A percentile compares a stretch with the other conserved stretches of the same genome.
Conservation (phyloP, 225 moss, liverwort and hornwort species). For the Ulota crispa region DNA sequence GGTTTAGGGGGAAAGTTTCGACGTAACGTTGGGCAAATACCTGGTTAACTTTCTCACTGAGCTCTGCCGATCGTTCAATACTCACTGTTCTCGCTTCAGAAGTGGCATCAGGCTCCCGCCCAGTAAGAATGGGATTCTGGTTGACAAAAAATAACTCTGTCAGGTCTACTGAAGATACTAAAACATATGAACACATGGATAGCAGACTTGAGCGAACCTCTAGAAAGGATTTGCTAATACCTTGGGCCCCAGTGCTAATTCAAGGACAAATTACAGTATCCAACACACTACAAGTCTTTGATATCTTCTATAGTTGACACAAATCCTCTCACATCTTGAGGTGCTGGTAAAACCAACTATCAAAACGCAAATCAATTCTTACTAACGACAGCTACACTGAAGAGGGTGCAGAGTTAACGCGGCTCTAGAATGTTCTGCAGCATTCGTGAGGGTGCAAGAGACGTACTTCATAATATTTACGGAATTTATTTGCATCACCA, state of each 20-base stretch:
- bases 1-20: neutral
- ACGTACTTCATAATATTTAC: constrained; percentile 88
- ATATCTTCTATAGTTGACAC: neutral
- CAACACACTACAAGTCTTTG: neutral
- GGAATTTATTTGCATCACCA: constrained; percentile 74
- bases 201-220: neutral
- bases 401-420: neutral
- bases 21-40: constrained; percentile 25
- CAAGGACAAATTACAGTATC: neutral
- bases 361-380: neutral
- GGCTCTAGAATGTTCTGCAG: neutral
- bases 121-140: constrained; percentile 85
- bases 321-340: neutral
- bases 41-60: constrained; percentile 99
- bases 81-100: constrained; percentile 79
- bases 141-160: constrained; percentile 18
- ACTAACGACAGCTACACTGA: neutral
- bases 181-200: neutral
- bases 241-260: neutral
- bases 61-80: constrained; percentile 86
- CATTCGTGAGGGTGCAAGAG: neutral
- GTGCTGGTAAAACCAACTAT: neutral
- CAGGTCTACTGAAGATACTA: constrained; percentile 1
- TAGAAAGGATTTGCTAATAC: neutral
- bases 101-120: constrained; percentile 96